Evolutionary conservation across 2,329 filamentous ascomycete species (phyloP).

Genomic region (Cladosporium phlei): DNA sequence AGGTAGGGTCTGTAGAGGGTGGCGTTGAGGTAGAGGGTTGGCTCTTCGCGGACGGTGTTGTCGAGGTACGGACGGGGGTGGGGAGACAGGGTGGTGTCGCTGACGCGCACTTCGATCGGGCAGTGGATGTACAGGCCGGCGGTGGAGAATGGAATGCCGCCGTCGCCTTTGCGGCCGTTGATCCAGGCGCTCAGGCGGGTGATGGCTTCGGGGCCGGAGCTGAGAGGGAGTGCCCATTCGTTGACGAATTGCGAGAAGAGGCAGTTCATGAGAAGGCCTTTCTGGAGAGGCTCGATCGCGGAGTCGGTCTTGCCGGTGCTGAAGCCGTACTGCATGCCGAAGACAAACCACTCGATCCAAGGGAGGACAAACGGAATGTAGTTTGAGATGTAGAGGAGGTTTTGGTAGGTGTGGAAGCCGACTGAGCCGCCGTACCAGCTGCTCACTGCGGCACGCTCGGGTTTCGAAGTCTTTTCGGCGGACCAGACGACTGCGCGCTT

Average conservation of each 20-base stretch:
- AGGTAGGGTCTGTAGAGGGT: slow-evolving; percentile 81
- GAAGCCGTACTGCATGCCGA: slow-evolving; percentile 97
- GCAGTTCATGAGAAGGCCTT: slow-evolving; percentile 91
- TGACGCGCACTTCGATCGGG: slow-evolving; percentile 86
- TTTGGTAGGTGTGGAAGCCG: slow-evolving; percentile 88
- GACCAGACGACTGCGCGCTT: slow-evolving; percentile 83
- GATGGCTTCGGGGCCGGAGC: slow-evolving; percentile 82
- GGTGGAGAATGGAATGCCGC: slow-evolving; percentile 75
- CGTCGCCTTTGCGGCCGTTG: slow-evolving; percentile 62
- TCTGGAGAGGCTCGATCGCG: slow-evolving; percentile 74
- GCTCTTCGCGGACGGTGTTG: slow-evolving; percentile 61
- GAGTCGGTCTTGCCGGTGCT: slow-evolving; percentile 60
- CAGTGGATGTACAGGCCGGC: slow-evolving; percentile 77
- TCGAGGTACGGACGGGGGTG: slow-evolving; percentile 64
- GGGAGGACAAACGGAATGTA: slow-evolving; percentile 75
- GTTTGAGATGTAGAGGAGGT: slow-evolving; percentile 75
- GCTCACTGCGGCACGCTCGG: slow-evolving; percentile 53
- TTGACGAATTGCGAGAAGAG: slow-evolving; percentile 98
- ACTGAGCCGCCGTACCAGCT: slow-evolving; percentile 78
- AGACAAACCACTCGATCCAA: slow-evolving; percentile 92
- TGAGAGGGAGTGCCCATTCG: slow-evolving; percentile 89
- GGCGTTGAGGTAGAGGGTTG: slow-evolving; percentile 83
- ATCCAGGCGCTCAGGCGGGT: slow-evolving; percentile 81
- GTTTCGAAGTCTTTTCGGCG: slow-evolving; percentile 69
- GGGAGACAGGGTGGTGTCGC: slow-evolving; percentile 56